phyloP scores from a whole-genome alignment of 176 grass and related monocot genomes.

The Oryza glumipatula region DNA sequence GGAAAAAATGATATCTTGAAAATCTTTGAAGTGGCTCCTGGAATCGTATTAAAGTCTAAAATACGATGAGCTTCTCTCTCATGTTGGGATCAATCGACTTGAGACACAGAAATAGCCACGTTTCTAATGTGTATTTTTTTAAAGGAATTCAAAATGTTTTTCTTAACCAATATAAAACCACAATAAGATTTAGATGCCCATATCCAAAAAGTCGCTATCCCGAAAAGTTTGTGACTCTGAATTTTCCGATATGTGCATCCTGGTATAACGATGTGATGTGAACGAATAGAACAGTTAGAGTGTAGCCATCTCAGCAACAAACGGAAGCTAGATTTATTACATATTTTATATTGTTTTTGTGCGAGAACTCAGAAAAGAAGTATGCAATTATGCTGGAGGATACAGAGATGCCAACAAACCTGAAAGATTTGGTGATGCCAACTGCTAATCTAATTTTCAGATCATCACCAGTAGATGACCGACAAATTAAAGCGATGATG shows the following conservation, averaged over 20 bases:
- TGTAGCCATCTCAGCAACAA: slow-evolving; percentile 44
- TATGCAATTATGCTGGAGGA: background rate
- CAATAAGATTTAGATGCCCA: slow-evolving; percentile 1
- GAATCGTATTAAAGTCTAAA: background rate
- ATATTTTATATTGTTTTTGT: background rate
- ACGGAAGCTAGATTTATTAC: background rate
- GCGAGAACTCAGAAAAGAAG: background rate
- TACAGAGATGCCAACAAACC: slow-evolving; percentile 36
- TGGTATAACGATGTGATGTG: slow-evolving; percentile 28
- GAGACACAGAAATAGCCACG: background rate
- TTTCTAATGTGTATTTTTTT: background rate
- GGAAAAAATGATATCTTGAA: background rate
- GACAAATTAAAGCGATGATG: background rate
- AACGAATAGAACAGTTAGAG: slow-evolving; percentile 39
- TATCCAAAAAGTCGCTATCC: slow-evolving; percentile 33
- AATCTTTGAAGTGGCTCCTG: background rate
- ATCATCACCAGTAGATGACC: slow-evolving; percentile 29
- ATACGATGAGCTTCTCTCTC: background rate
- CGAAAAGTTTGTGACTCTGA: slow-evolving; percentile 10
- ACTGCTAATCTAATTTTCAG: background rate
- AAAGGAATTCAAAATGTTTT: background rate
- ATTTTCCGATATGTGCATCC: slow-evolving; percentile 14
- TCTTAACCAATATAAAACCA: background rate
- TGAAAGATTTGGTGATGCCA: slow-evolving; percentile 28
- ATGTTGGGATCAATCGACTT: background rate